A percentile compares a stretch with the other conserved stretches of the same genome.
Conservation (phyloP, 345 rosid species). For the Brassica nigra region DNA sequence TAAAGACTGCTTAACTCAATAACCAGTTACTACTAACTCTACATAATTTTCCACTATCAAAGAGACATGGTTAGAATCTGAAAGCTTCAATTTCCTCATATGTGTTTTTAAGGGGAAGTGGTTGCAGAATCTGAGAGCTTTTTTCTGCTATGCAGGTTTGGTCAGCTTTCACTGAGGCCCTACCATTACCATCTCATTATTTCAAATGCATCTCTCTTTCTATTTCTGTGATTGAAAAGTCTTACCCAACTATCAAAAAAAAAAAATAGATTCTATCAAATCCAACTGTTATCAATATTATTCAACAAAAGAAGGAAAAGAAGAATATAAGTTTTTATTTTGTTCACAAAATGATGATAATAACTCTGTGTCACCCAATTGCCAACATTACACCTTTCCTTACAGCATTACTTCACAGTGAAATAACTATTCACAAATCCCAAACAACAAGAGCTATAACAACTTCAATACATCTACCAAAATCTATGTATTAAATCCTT, state of each 20-base stretch:
- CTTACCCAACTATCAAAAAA: constrained; percentile 35
- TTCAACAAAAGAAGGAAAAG: constrained; percentile 13
- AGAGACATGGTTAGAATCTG: background rate
- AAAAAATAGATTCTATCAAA: constrained; percentile 39
- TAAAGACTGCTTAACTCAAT: background rate
- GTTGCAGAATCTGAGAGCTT: constrained; percentile 36
- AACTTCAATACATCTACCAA: background rate
- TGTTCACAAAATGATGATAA: constrained; percentile 32
- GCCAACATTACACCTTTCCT: constrained; percentile 44
- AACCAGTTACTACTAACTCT: background rate
- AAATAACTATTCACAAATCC: constrained; percentile 16
- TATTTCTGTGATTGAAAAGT: constrained; percentile 33
- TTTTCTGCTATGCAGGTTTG: constrained; percentile 27
- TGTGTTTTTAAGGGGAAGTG: constrained; percentile 48
- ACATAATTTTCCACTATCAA: background rate
- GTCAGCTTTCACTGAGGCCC: constrained; percentile 46
- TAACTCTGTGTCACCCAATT: constrained; percentile 40
- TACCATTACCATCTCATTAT: constrained; percentile 42
- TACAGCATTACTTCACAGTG: constrained; percentile 32
- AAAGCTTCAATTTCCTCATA: background rate
- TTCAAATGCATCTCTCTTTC: constrained; percentile 23
- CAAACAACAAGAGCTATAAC: background rate
- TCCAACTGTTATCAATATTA: constrained; percentile 35
- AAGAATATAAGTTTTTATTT: constrained; percentile 20
- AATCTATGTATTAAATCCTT: background rate